These are phyloP conservation scores for Macrolepiota albuminosa DNA, from an alignment of 768 basidiomycete species.

Conservation along the genomic window DNA sequence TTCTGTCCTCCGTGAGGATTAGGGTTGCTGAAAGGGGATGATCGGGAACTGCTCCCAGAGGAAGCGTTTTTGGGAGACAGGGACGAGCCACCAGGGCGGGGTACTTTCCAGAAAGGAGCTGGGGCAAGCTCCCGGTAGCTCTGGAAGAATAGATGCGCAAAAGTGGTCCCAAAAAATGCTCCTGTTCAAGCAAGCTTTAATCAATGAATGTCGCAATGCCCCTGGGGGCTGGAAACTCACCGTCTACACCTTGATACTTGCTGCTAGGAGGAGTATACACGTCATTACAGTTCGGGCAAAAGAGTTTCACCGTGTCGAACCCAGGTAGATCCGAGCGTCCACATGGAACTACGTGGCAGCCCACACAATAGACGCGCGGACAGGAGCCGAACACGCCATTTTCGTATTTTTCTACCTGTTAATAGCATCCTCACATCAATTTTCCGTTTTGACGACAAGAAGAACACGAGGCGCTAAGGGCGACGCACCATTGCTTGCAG, in stretches of 20 bases:
- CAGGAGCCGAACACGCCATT: slow-evolving; percentile 86
- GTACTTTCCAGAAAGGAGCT: slow-evolving; percentile 86
- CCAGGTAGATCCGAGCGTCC: slow-evolving; percentile 95
- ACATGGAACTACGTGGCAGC: slow-evolving; percentile 88
- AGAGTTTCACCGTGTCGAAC: slow-evolving; percentile 95
- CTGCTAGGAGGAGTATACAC: slow-evolving; percentile 94
- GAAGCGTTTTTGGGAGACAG: slow-evolving; percentile 52
- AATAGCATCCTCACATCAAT: slow-evolving; percentile 9
- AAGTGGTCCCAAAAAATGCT: slow-evolving; percentile 99
- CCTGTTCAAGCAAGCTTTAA: slow-evolving; percentile 39
- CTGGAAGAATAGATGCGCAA: slow-evolving; percentile 96
- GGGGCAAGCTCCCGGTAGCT: slow-evolving; percentile 94
- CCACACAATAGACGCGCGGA: slow-evolving; percentile 91
- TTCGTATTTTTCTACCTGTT: slow-evolving; percentile 94
- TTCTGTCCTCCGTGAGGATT: slow-evolving; percentile 90
- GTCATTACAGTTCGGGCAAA: slow-evolving; percentile 97
- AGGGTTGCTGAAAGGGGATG: slow-evolving; percentile 74
- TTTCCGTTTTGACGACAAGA: slow-evolving; percentile 4
- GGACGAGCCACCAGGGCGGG: slow-evolving; percentile 50
- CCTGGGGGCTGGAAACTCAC: slow-evolving; percentile 40
- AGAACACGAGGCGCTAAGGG: slow-evolving; percentile 16
- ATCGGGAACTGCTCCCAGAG: slow-evolving; percentile 42
- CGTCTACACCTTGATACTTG: slow-evolving; percentile 94
- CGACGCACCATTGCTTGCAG: slow-evolving; percentile 85
- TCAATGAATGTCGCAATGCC: slow-evolving; percentile 7